Conservation (phyloP, 2,329 filamentous ascomycete genomes). For the Aspergillus puulaauensis region DNA sequence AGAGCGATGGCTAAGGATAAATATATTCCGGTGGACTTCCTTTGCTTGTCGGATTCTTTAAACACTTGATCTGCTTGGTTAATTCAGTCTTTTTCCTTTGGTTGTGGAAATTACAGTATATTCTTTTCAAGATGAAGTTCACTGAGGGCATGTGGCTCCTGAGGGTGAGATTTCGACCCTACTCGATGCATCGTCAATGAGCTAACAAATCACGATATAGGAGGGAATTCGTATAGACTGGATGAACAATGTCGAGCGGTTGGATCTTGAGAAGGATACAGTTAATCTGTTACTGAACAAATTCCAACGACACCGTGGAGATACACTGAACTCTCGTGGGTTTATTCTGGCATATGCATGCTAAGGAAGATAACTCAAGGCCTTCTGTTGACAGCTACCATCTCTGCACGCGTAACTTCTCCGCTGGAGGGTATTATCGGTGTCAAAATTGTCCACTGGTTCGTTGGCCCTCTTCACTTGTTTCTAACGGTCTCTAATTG, state of each 20-base stretch:
- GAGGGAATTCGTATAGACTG: slow-evolving; percentile 40
- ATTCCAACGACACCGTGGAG: slow-evolving; percentile 37
- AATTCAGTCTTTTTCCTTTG: background rate
- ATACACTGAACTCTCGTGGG: slow-evolving; percentile 40
- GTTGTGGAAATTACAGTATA: background rate
- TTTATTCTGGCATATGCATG: background rate
- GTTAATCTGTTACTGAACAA: slow-evolving; percentile 40
- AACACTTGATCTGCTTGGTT: background rate
- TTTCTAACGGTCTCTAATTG: background rate
- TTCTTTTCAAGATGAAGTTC: slow-evolving; percentile 38
- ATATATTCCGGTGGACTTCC: background rate
- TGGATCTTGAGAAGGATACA: slow-evolving; percentile 28
- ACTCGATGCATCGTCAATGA: background rate
- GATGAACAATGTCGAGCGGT: slow-evolving; percentile 43
- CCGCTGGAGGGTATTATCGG: slow-evolving; percentile 40
- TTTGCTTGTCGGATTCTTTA: background rate
- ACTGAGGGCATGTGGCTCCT: slow-evolving; percentile 43
- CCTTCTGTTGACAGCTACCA: slow-evolving; percentile 25
- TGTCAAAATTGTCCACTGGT: slow-evolving; percentile 41
- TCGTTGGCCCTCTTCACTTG: background rate
- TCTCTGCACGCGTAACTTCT: slow-evolving; percentile 35
- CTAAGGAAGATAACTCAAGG: background rate
- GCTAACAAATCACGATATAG: slow-evolving; percentile 16
- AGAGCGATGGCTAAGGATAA: background rate
- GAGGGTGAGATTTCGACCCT: slow-evolving; percentile 19